phyloP scores from a whole-genome alignment of 352 stramenopile genomes.

The Globisporangium orthogonon region DNA sequence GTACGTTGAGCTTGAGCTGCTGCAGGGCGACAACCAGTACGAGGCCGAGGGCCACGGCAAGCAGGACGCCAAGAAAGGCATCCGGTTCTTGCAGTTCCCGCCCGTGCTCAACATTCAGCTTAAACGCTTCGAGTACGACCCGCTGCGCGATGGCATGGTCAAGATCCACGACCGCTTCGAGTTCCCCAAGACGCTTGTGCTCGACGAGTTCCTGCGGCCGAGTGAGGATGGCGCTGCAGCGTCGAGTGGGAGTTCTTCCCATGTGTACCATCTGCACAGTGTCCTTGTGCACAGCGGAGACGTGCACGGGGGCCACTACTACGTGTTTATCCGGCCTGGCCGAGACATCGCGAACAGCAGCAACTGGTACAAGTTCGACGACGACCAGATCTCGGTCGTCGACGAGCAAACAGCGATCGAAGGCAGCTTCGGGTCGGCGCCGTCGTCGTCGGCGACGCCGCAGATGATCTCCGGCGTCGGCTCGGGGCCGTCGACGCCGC shows the following conservation, averaged over 20 bases:
- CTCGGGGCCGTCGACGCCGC: constrained; percentile 28
- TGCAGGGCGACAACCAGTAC: constrained; percentile 94
- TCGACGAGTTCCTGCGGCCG: constrained; percentile 52
- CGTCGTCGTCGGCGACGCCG: not conserved
- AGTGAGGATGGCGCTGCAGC: constrained; percentile 8
- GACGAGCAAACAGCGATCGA: constrained; percentile 70
- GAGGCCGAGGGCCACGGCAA: constrained; percentile 85
- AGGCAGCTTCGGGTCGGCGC: constrained; percentile 64
- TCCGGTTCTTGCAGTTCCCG: constrained; percentile 81
- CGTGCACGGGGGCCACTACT: constrained; percentile 86
- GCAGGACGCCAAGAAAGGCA: constrained; percentile 87
- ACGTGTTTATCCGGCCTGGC: constrained; percentile 83
- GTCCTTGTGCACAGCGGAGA: constrained; percentile 83
- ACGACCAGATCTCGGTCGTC: constrained; percentile 76
- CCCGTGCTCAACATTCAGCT: constrained; percentile 91
- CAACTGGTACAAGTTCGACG: constrained; percentile 82
- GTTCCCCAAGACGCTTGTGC: constrained; percentile 67
- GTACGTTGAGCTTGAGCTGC: constrained; percentile 90
- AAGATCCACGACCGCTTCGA: constrained; percentile 89
- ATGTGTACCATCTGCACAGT: constrained; percentile 80
- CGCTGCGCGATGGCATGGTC: constrained; percentile 82
- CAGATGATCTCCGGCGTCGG: constrained; percentile 4
- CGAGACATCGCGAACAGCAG: constrained; percentile 54
- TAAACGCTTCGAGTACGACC: constrained; percentile 88
- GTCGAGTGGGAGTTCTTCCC: constrained; percentile 1